A percentile compares a stretch with the other conserved stretches of the same genome.
phyloP scores from a whole-genome alignment of 83 land plant genomes.

The Picea abies region DNA sequence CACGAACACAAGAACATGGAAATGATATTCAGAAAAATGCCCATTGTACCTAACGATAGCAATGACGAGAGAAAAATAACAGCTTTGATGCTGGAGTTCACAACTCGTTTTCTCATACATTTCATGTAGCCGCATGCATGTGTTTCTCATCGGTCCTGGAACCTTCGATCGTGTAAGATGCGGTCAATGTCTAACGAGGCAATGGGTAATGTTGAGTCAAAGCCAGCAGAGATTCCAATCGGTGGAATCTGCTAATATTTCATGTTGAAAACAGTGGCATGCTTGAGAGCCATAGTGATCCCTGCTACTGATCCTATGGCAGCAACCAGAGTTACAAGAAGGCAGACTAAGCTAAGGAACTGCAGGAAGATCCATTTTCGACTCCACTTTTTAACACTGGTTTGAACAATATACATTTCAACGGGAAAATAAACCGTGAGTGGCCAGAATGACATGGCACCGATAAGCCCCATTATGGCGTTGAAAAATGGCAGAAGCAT shows the following conservation, averaged over 20 bases:
- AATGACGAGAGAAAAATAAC: too few relatives aligned
- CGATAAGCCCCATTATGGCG: constrained; percentile 43
- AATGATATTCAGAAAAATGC: too few relatives aligned
- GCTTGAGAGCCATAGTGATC: constrained; percentile 28
- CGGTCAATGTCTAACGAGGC: too few relatives aligned
- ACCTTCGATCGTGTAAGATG: too few relatives aligned
- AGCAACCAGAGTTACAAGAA: constrained; percentile 40
- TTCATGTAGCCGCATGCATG: too few relatives aligned
- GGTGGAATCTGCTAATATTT: not conserved
- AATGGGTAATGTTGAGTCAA: too few relatives aligned
- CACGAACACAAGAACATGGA: too few relatives aligned
- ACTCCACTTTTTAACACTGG: constrained; percentile 29
- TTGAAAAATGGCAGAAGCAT: constrained; percentile 59
- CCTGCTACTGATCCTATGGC: constrained; percentile 55
- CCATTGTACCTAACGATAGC: too few relatives aligned
- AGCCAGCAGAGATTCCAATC: too few relatives aligned
- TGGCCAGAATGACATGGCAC: constrained; percentile 51
- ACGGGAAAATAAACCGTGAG: constrained; percentile 54
- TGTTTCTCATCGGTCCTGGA: too few relatives aligned
- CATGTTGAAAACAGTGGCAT: not conserved
- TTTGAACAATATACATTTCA: constrained; percentile 41
- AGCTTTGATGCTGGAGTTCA: too few relatives aligned
- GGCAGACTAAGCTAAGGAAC: constrained; percentile 41
- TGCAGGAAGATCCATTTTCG: constrained; percentile 39
- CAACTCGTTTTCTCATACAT: too few relatives aligned